Evolutionary conservation across 345 rosid species (phyloP).

Genomic region (Litchi chinensis): DNA sequence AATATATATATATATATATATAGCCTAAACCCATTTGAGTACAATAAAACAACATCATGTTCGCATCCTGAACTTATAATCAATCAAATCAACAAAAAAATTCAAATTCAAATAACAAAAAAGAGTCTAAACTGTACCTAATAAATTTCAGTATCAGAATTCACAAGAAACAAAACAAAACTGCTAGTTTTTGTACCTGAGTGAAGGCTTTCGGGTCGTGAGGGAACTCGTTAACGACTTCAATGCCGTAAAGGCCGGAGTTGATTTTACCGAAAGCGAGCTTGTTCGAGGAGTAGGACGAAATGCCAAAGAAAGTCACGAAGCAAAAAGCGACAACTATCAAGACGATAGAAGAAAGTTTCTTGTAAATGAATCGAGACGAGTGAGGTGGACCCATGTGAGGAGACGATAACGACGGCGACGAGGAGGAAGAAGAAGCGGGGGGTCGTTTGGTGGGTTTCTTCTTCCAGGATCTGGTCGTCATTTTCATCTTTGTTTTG

Average conservation of each 20-base stretch:
- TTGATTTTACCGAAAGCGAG: slow-evolving; percentile 11
- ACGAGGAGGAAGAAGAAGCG: slow-evolving; percentile 1
- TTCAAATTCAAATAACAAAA: not conserved
- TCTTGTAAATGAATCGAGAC: slow-evolving; percentile 35
- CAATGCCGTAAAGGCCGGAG: slow-evolving; percentile 34
- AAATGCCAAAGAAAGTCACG: slow-evolving; percentile 40
- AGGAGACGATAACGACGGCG: slow-evolving; percentile 12
- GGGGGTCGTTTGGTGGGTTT: slow-evolving; percentile 38
- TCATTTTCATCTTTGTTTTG: slow-evolving; percentile 33
- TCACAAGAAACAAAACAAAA: not conserved
- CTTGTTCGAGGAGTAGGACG: slow-evolving; percentile 30
- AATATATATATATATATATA: too few relatives aligned
- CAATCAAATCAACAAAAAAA: too few relatives aligned
- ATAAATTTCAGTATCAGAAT: not conserved
- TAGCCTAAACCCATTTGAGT: too few relatives aligned
- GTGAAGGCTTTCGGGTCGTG: slow-evolving; percentile 74
- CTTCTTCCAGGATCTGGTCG: slow-evolving; percentile 38
- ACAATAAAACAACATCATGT: too few relatives aligned
- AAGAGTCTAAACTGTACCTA: too few relatives aligned
- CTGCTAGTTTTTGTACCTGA: slow-evolving; percentile 41
- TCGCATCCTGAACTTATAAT: too few relatives aligned
- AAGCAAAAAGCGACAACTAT: slow-evolving; percentile 34
- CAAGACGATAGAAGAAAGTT: slow-evolving; percentile 34
- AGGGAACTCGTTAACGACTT: slow-evolving; percentile 64
- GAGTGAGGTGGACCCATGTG: slow-evolving; percentile 36